Base-by-base conservation (phyloP, 169 alveolate genomes). In the Ichthyophthirius multifiliis region DNA sequence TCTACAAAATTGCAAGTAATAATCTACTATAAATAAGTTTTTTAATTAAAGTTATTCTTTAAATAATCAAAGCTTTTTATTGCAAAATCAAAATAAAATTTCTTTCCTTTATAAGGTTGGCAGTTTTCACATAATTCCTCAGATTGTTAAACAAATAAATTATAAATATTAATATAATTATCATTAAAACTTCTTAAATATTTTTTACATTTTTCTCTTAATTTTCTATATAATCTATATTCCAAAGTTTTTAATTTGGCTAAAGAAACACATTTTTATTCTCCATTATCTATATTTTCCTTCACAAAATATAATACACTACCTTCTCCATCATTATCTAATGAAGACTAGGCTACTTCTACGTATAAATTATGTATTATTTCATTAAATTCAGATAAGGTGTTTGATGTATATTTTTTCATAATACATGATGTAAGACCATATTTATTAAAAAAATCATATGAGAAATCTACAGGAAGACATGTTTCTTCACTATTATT, bases 201-300 rank as follows among this genome's bases (percentile, higher is more conserved):
- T 76, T 83, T 87, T 71, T 86, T 86, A 2, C 90, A 83, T 74
- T 90, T 90, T 89, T 90, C 96, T 90, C 96, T 86, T 9, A 93
- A 65, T 75, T 93, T 93, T 75, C 96, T 77, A 46, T 87, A 89
- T 9, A 90, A 82, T 78, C 94, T 90, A 74, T 93, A 93, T 64
- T 93, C 96, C 63, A 92, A 76, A 20, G 95, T 93, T 75, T 93
- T 93, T 18, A 93, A 32, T 78, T 93, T 93, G 43, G 86, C 85
- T 31, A 92, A 74, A 74, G 90, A 43, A 37, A 88, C 27, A 65
- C 76, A 76, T 65, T 71, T 23, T 64, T 82, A 39, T 77, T 78
- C 27, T 46, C 83, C 1, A 46, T 67, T 23, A 63, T 45, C 41
- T 81, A 45, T 47, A 46, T 55, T 67, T 67, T 67, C 39, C 12